These are phyloP conservation scores for Jimgerdemannia lactiflua DNA, from an alignment of 192 early-diverging fungal species.

Conservation along the genomic window DNA sequence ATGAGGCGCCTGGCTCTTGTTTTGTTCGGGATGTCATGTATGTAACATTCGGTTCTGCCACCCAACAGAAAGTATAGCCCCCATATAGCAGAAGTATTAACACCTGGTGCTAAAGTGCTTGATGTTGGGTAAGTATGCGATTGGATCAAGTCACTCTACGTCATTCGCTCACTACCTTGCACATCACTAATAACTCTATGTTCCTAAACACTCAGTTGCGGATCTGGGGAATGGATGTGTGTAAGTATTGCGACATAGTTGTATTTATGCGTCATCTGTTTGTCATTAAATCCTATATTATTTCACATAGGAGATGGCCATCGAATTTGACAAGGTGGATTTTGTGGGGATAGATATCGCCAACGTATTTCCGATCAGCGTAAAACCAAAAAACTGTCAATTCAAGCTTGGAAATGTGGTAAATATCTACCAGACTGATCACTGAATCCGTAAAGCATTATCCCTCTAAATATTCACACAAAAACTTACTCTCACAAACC, in stretches of 20 bases:
- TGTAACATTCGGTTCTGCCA: background rate
- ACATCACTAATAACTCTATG: background rate
- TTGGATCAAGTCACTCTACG: too few relatives aligned
- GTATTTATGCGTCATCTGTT: background rate
- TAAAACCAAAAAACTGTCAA: conserved; percentile 18
- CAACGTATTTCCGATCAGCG: conserved; percentile 14
- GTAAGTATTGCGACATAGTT: background rate
- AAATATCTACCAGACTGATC: background rate
- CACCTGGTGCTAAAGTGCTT: background rate
- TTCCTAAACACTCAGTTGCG: background rate
- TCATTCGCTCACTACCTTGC: background rate
- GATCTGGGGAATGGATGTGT: background rate
- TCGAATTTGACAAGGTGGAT: background rate
- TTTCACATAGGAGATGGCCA: background rate
- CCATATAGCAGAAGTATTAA: background rate
- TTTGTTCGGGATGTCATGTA: background rate
- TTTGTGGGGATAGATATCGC: conserved; percentile 8
- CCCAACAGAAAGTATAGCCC: background rate
- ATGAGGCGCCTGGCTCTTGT: background rate
- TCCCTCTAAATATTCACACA: too few relatives aligned
- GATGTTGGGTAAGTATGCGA: background rate
- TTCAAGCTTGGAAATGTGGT: conserved; percentile 16
- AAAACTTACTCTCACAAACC: background rate
- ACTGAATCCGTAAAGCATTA: too few relatives aligned
- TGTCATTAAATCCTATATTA: background rate